Conservation (phyloP, 176 grass and related monocot genomes). For the Puya raimondii region DNA sequence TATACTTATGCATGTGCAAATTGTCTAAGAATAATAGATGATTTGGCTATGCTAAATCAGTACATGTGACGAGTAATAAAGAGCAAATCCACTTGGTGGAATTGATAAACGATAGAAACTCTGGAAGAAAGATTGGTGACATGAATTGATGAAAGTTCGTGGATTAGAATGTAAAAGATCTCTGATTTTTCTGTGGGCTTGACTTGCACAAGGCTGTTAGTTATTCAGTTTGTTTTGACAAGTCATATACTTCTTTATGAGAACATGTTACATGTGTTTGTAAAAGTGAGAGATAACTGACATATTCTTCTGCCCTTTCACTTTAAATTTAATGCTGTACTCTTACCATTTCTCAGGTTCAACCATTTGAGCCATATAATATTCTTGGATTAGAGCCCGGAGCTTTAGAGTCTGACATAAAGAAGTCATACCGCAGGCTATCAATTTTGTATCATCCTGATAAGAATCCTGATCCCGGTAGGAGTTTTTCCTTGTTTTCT, state of each 20-base stretch:
- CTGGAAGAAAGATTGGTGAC: background rate
- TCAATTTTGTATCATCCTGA: conserved; percentile 98
- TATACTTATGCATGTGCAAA: too few species aligned
- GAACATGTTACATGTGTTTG: too few species aligned
- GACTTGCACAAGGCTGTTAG: too few species aligned
- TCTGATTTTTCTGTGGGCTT: too few species aligned
- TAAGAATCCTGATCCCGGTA: conserved; percentile 99
- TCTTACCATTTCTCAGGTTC: conserved; percentile 40
- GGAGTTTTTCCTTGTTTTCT: background rate
- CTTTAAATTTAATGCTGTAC: background rate
- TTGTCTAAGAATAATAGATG: background rate
- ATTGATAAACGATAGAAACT: background rate
- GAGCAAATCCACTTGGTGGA: background rate
- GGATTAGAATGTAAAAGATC: background rate
- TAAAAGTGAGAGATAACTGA: too few species aligned
- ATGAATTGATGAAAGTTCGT: background rate
- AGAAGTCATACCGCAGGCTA: conserved; percentile 87
- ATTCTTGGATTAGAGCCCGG: conserved; percentile 91
- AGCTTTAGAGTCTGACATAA: conserved; percentile 80
- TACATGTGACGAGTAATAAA: background rate
- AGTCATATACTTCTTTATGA: too few species aligned
- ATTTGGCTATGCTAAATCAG: background rate
- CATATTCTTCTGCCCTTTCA: background rate
- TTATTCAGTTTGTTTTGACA: too few species aligned
- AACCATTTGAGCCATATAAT: conserved; percentile 94